These are phyloP conservation scores for Scutellaria barbata DNA, from an alignment of 257 asterid species.

Conservation along the genomic window DNA sequence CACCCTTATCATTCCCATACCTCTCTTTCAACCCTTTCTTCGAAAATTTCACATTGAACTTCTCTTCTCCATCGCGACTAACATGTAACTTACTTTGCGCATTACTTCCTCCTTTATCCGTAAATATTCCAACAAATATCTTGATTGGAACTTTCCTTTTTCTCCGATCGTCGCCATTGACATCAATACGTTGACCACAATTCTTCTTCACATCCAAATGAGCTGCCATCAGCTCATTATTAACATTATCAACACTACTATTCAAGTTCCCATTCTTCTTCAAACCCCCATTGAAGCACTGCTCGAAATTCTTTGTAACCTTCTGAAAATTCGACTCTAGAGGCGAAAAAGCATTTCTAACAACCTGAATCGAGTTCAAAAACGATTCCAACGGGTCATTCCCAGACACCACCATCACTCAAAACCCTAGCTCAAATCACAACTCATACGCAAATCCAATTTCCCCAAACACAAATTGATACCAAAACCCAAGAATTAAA, in stretches of 20 bases:
- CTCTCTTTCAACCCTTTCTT: conserved; percentile 67
- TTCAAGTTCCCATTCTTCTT: conserved; percentile 39
- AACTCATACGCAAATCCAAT: conserved; percentile 41
- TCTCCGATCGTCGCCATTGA: conserved; percentile 47
- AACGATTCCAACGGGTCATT: conserved; percentile 86
- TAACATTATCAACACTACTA: conserved; percentile 34
- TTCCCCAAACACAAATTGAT: conserved; percentile 26
- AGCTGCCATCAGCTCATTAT: conserved; percentile 35
- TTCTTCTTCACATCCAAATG: conserved; percentile 52
- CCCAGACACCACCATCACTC: conserved; percentile 72
- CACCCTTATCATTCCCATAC: conserved; percentile 48
- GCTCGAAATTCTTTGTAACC: conserved; percentile 78
- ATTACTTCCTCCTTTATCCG: conserved; percentile 52
- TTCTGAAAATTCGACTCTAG: conserved; percentile 72
- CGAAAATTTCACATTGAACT: conserved; percentile 33
- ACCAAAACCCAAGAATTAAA: conserved; percentile 28
- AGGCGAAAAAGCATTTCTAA: conserved; percentile 73
- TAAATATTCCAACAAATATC: conserved; percentile 63
- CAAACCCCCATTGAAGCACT: conserved; percentile 66
- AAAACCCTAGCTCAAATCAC: conserved; percentile 52
- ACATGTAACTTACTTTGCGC: conserved; percentile 36
- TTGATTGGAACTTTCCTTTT: conserved; percentile 59
- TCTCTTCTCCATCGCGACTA: conserved; percentile 35
- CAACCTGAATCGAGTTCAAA: conserved; percentile 76
- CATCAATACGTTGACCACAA: conserved; percentile 40